Conservation (phyloP, 2,329 filamentous ascomycete genomes). For the Trichoderma simmonsii region DNA sequence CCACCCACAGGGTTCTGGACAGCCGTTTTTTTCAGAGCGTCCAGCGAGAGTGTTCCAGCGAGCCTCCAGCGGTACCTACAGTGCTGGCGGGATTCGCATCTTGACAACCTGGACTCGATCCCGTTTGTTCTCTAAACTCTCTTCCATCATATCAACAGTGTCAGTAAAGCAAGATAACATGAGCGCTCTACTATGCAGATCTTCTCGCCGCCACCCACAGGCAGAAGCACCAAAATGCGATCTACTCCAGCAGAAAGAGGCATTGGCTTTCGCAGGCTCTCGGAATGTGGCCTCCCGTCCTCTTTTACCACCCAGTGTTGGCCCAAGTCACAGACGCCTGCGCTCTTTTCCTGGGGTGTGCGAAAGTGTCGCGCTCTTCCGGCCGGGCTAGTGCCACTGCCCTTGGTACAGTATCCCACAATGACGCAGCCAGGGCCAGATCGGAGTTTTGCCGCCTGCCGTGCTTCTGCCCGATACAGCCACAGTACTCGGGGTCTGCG, state of each 20-base stretch:
- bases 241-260: not conserved
- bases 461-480: not conserved
- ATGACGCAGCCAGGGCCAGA: conserved; percentile 10
- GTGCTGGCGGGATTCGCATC: not conserved
- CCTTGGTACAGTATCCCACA: not conserved
- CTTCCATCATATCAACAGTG: not conserved
- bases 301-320: not conserved
- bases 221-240: not conserved
- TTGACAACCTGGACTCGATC: not conserved
- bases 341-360: not conserved
- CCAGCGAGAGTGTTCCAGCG: too few species aligned
- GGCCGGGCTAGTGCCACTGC: not conserved
- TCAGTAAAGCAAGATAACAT: not conserved
- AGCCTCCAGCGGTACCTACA: not conserved
- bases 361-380: not conserved
- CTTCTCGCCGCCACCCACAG: not conserved
- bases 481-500: not conserved
- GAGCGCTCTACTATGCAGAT: not conserved
- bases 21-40: conserved; percentile 6
- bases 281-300: conserved; percentile 3
- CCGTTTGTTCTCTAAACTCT: not conserved
- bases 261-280: not conserved
- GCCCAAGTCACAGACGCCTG: not conserved
- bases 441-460: conserved; percentile 13
- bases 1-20: conserved; percentile 19